phyloP scores from a whole-genome alignment of 129 eudicot genomes.

The Helichrysum umbraculigerum region DNA sequence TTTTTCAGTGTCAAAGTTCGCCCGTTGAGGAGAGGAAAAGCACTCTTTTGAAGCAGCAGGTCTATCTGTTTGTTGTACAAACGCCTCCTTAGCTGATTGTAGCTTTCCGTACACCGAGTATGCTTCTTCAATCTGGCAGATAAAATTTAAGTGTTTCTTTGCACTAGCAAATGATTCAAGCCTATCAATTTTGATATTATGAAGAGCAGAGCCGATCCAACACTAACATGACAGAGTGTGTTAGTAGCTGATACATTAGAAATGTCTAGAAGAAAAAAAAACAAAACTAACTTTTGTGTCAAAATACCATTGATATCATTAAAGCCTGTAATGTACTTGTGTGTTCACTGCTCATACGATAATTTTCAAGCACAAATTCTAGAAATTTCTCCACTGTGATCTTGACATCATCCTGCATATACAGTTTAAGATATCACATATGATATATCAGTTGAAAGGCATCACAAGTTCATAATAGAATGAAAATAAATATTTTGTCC shows the following conservation, averaged over 20 bases:
- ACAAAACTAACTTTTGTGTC: neutral
- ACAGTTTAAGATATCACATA: constrained; percentile 8
- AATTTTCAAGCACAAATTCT: constrained; percentile 54
- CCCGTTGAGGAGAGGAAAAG: neutral
- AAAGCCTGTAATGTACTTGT: constrained; percentile 67
- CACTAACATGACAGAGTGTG: constrained; percentile 50
- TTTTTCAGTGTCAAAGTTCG: neutral
- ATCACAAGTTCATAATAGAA: neutral
- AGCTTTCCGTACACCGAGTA: constrained; percentile 45
- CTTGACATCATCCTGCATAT: constrained; percentile 64
- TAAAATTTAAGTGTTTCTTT: constrained; percentile 47
- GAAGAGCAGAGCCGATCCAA: constrained; percentile 70
- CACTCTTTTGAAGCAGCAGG: neutral
- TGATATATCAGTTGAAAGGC: neutral
- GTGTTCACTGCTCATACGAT: constrained; percentile 41
- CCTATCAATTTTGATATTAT: constrained; percentile 59
- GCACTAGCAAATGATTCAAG: constrained; percentile 52
- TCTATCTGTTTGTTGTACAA: constrained; percentile 34
- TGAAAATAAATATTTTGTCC: too few relatives aligned
- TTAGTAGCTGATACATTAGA: constrained; percentile 2
- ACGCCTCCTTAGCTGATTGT: constrained; percentile 46
- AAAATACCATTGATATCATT: constrained; percentile 73
- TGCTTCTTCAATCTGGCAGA: constrained; percentile 59
- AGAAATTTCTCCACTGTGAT: constrained; percentile 42
- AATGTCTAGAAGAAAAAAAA: neutral